These are phyloP conservation scores for Phytophthora melonis DNA, from an alignment of 352 stramenopile species.

Conservation along the genomic window DNA sequence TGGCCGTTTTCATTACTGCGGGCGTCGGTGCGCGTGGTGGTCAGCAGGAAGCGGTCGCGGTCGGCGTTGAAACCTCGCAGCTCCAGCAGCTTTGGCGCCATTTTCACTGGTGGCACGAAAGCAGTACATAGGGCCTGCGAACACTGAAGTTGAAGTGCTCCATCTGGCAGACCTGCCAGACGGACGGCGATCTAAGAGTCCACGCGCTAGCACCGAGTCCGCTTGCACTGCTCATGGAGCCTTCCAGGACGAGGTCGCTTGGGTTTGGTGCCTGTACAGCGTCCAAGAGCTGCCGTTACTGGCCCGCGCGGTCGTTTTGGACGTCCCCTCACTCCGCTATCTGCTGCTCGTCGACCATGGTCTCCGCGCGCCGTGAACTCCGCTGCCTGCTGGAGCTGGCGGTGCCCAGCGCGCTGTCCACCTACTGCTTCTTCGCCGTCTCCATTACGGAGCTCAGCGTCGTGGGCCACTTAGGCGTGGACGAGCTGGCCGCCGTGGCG, in stretches of 20 bases:
- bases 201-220: no score
- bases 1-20: conserved; percentile 9
- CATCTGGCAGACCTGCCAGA: neutral
- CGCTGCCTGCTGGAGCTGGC: conserved; percentile 63
- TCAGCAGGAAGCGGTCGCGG: conserved; percentile 46
- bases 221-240: no score
- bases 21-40: neutral
- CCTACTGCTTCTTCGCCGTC: conserved; percentile 85
- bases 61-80: conserved; percentile 49
- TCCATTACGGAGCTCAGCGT: conserved; percentile 86
- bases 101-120: neutral
- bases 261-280: no score
- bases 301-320: neutral
- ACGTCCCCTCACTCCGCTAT: conserved; percentile 10
- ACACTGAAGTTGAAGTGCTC: conserved; percentile 3
- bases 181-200: no score
- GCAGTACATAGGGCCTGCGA: neutral
- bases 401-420: conserved; percentile 65
- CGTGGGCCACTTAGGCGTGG: conserved; percentile 80
- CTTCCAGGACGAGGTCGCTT: neutral
- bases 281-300: no score
- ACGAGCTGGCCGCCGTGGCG: conserved; percentile 80
- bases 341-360: conserved; percentile 26
- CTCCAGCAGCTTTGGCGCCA: conserved; percentile 26
- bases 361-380: conserved; percentile 45